Conservation (phyloP, 805 yeast species). For the Metschnikowia shivogae region DNA sequence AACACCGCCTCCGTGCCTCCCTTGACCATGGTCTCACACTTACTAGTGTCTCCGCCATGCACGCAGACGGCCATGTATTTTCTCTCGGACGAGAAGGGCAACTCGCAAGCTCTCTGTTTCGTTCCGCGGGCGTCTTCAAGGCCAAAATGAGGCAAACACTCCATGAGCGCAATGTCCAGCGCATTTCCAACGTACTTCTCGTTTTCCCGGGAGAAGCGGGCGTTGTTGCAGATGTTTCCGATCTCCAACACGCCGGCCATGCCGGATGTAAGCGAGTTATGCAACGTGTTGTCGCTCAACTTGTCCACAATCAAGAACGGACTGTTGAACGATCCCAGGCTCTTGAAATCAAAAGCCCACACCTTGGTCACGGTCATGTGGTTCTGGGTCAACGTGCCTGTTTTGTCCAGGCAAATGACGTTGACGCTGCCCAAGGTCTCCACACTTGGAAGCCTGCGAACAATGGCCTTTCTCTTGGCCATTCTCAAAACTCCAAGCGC, state of each 20-base stretch:
- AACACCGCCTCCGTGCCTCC: constrained; percentile 86
- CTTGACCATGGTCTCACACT: constrained; percentile 64
- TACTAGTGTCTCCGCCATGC: constrained; percentile 54
- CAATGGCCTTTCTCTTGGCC: constrained; percentile 94
- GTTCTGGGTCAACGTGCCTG: constrained; percentile 86
- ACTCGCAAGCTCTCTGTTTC: constrained; percentile 59
- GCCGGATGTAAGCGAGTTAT: constrained; percentile 50
- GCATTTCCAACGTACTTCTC: constrained; percentile 85
- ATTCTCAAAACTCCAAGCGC: constrained; percentile 95
- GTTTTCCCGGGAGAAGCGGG: constrained; percentile 62
- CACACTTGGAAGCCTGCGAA: constrained; percentile 88
- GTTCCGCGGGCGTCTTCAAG: constrained; percentile 65
- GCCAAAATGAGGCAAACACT: constrained; percentile 65
- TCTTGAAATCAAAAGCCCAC: constrained; percentile 67
- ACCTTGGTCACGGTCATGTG: constrained; percentile 85
- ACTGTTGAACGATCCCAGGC: constrained; percentile 31
- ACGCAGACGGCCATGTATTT: constrained; percentile 87
- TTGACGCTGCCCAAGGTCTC: constrained; percentile 94
- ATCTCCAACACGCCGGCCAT: constrained; percentile 53
- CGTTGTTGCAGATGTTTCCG: constrained; percentile 74
- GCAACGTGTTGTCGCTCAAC: constrained; percentile 36
- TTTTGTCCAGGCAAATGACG: constrained; percentile 88
- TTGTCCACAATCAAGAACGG: constrained; percentile 48
- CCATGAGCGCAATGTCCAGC: constrained; percentile 87
- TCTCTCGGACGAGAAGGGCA: constrained; percentile 79